A percentile compares a stretch with the other conserved stretches of the same genome.
phyloP scores from a whole-genome alignment of 2,329 filamentous ascomycete species.

The Madurella fahalii region DNA sequence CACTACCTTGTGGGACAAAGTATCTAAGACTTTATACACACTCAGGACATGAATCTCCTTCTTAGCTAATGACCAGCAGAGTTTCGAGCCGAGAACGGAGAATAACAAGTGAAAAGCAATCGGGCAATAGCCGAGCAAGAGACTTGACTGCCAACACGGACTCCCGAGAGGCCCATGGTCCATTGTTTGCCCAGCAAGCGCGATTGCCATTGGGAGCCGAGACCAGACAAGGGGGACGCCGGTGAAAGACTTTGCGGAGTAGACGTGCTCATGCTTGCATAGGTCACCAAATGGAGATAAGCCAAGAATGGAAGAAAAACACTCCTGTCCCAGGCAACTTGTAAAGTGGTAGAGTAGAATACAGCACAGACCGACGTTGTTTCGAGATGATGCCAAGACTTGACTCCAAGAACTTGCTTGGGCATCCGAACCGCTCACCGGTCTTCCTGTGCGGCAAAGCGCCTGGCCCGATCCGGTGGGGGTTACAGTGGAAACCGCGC shows the following conservation, averaged over 20 bases:
- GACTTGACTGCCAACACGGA: too few species aligned
- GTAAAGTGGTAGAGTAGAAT: not conserved
- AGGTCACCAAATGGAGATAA: not conserved
- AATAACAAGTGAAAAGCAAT: too few species aligned
- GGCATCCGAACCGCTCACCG: not conserved
- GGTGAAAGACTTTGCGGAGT: not conserved
- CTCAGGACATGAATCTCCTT: too few species aligned
- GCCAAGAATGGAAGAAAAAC: not conserved
- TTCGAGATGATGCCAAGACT: not conserved
- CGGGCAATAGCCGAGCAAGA: too few species aligned
- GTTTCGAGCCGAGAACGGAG: too few species aligned
- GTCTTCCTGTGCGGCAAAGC: not conserved
- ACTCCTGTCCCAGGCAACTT: not conserved
- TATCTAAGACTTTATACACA: too few species aligned
- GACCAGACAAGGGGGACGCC: not conserved
- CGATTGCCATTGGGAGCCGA: not conserved
- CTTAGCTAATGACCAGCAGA: too few species aligned
- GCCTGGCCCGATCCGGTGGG: not conserved
- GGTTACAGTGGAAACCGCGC: not conserved
- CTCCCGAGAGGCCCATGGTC: too few species aligned
- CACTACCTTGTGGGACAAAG: too few species aligned
- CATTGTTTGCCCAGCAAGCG: too few species aligned
- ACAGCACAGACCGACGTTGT: not conserved
- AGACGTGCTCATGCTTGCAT: not conserved
- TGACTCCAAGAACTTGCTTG: not conserved